These are phyloP conservation scores for Podospora didyma DNA, from an alignment of 495 filamentous ascomycete species.

Conservation along the genomic window DNA sequence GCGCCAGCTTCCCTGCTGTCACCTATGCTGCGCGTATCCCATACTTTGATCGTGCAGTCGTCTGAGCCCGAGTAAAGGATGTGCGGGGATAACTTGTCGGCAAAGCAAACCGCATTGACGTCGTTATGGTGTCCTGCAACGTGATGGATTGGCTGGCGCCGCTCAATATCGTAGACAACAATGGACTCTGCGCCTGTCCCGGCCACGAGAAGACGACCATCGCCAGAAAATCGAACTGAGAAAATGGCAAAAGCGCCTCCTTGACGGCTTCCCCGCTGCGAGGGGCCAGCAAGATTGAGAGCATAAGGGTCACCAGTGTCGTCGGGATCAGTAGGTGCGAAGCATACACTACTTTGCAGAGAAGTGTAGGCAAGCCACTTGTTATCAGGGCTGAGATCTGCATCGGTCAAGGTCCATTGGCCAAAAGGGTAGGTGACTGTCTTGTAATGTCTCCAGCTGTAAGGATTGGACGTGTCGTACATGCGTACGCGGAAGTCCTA, in stretches of 20 bases:
- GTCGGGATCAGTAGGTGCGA: constrained; percentile 82
- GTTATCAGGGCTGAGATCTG: constrained; percentile 87
- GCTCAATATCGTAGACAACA: constrained; percentile 91
- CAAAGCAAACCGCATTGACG: constrained; percentile 97
- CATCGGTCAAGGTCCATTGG: constrained; percentile 95
- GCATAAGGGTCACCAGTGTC: constrained; percentile 71
- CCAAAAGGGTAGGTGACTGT: constrained; percentile 81
- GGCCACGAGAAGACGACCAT: constrained; percentile 86
- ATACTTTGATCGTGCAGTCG: constrained; percentile 90
- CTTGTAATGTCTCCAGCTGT: constrained; percentile 95
- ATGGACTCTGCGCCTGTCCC: constrained; percentile 76
- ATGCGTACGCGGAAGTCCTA: constrained; percentile 87
- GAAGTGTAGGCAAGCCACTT: constrained; percentile 85
- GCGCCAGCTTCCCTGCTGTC: constrained; percentile 85
- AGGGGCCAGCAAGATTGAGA: constrained; percentile 61
- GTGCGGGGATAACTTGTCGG: constrained; percentile 83
- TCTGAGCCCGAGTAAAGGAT: constrained; percentile 96
- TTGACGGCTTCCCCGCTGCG: constrained; percentile 27
- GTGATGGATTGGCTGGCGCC: constrained; percentile 64
- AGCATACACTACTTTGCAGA: constrained; percentile 73
- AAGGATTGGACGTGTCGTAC: constrained; percentile 97
- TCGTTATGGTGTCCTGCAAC: constrained; percentile 79
- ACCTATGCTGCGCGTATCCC: constrained; percentile 89
- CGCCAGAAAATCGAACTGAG: constrained; percentile 89
- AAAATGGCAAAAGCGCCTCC: constrained; percentile 62